A percentile compares a stretch with the other conserved stretches of the same genome.
Evolutionary conservation across 805 yeast genomes (phyloP).

Genomic region (Zygosaccharomyces kombuchaensis): DNA sequence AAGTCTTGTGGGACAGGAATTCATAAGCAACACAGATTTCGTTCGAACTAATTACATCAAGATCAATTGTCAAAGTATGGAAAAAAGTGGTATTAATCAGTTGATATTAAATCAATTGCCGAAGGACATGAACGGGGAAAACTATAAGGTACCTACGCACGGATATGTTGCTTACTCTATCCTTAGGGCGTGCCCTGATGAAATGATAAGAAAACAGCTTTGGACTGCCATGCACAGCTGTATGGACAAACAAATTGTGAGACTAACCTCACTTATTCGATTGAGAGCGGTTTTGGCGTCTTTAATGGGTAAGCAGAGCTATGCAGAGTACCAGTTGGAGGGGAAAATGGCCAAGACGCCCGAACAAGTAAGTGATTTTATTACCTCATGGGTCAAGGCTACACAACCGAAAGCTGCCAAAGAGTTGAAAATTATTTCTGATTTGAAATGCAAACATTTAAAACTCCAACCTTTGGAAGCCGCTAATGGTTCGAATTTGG

Average conservation of each 20-base stretch:
- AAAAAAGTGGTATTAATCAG: conserved; percentile 17
- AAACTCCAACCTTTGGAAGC: conserved; percentile 16
- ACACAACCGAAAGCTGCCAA: conserved; percentile 49
- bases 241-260: conserved; percentile 53
- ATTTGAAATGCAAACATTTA: conserved; percentile 31
- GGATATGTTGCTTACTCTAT: conserved; percentile 65
- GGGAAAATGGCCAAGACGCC: conserved; percentile 90
- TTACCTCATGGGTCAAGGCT: conserved; percentile 52
- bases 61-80: conserved; percentile 21
- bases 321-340: conserved; percentile 72
- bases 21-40: conserved; percentile 37
- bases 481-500: conserved; percentile 40
- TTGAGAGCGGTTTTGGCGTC: conserved; percentile 68
- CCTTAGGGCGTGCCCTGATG: conserved; percentile 53
- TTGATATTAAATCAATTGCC: conserved; percentile 27
- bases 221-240: conserved; percentile 76
- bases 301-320: conserved; percentile 66
- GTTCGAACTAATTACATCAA: conserved; percentile 23
- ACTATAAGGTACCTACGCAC: conserved; percentile 51
- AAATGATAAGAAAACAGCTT: conserved; percentile 54
- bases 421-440: conserved; percentile 53
- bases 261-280: conserved; percentile 55
- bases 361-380: conserved; percentile 65
- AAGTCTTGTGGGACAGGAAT: conserved; percentile 75
- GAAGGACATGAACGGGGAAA: conserved; percentile 38